These are phyloP conservation scores for Elongisporangium senticosum DNA, from an alignment of 352 stramenopile genomes.

Conservation along the genomic window DNA sequence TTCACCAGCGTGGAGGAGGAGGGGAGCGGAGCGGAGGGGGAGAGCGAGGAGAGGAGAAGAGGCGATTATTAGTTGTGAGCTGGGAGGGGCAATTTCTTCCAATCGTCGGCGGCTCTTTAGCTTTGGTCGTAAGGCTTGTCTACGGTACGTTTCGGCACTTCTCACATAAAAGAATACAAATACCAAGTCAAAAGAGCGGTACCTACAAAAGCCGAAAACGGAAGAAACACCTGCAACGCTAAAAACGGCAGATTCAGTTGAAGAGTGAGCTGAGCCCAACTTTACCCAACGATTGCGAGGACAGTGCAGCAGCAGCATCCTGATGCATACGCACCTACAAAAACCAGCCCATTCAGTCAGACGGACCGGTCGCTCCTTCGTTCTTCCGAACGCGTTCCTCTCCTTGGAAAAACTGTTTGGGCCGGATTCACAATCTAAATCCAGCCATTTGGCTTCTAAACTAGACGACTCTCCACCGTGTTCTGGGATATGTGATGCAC, in stretches of 20 bases:
- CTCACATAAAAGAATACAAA: not conserved
- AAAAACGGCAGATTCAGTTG: not conserved
- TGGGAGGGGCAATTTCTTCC: not conserved
- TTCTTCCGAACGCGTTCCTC: too few species aligned
- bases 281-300: too few species aligned
- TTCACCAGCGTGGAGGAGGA: not conserved
- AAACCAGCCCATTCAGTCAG: too few species aligned
- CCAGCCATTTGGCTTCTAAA: too few species aligned
- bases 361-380: too few species aligned
- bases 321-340: too few species aligned
- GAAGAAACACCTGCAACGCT: not conserved
- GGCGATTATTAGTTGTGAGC: not conserved
- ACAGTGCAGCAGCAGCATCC: too few species aligned
- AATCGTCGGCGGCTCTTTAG: not conserved
- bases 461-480: too few species aligned
- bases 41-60: not conserved
- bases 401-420: too few species aligned
- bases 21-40: not conserved
- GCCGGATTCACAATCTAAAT: too few species aligned
- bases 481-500: too few species aligned
- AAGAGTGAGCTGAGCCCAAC: too few species aligned
- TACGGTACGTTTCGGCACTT: not conserved
- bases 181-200: not conserved
- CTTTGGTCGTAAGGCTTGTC: not conserved
- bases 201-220: not conserved